Evolutionary conservation across 345 rosid genomes (phyloP).

Genomic region (Orychophragmus violaceus): DNA sequence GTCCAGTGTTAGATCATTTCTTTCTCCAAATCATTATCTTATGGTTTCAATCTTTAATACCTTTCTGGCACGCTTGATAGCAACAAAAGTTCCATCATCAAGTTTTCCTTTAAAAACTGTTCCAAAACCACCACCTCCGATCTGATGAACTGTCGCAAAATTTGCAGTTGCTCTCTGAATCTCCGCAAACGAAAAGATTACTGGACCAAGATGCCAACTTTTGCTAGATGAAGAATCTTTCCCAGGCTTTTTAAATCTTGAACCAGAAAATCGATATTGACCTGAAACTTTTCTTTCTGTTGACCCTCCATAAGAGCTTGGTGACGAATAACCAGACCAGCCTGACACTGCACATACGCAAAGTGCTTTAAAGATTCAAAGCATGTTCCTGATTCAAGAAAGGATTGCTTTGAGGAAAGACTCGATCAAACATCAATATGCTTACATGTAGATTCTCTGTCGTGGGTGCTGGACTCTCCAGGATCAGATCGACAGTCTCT

Average conservation of each 20-base stretch:
- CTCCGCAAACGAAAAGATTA: conserved; percentile 53
- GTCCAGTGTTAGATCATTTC: neutral
- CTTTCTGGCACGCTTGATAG: conserved; percentile 84
- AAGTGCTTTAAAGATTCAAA: neutral
- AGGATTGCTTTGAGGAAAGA: neutral
- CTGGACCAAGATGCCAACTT: conserved; percentile 35
- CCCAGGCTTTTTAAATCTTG: conserved; percentile 16
- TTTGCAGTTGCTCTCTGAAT: conserved; percentile 69
- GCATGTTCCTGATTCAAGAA: conserved; percentile 17
- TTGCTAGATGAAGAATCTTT: conserved; percentile 35
- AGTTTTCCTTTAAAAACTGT: conserved; percentile 76
- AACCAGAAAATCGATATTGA: conserved; percentile 39
- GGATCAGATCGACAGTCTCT: conserved; percentile 31
- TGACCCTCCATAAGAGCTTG: conserved; percentile 38
- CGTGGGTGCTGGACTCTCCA: conserved; percentile 20
- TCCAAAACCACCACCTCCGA: conserved; percentile 85
- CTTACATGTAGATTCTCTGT: conserved; percentile 53
- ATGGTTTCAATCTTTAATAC: conserved; percentile 27
- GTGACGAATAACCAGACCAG: conserved; percentile 47
- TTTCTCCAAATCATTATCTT: neutral
- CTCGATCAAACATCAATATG: conserved; percentile 2
- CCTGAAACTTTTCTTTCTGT: conserved; percentile 37
- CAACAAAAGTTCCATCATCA: conserved; percentile 72
- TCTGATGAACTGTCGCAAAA: conserved; percentile 51
- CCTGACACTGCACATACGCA: conserved; percentile 32